phyloP scores from a whole-genome alignment of 257 asterid species.

The Agastache rugosa region DNA sequence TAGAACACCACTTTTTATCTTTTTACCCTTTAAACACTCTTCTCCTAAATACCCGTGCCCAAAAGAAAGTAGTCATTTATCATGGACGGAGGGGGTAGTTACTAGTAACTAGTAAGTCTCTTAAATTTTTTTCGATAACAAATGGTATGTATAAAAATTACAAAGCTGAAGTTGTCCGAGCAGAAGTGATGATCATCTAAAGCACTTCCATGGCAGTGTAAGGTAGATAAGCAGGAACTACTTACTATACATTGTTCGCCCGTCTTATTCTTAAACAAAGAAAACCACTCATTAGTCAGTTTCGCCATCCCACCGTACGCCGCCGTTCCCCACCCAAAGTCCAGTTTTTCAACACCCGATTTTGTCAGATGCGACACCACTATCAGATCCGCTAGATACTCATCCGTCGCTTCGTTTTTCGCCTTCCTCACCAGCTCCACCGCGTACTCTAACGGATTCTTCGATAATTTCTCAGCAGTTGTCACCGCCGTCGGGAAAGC shows the following conservation, averaged over 20 bases:
- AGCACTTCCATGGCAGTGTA: slow-evolving; percentile 59
- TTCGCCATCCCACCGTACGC: not conserved
- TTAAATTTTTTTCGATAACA: too few relatives aligned
- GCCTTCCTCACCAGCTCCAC: slow-evolving; percentile 5
- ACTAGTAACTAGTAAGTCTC: too few relatives aligned
- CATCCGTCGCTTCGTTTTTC: not conserved
- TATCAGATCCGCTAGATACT: slow-evolving; percentile 45
- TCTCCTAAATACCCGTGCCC: too few relatives aligned
- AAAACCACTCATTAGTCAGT: too few relatives aligned
- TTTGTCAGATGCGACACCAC: slow-evolving; percentile 54
- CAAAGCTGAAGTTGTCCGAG: not conserved
- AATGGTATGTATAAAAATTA: too few relatives aligned
- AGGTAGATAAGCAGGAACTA: slow-evolving; percentile 57
- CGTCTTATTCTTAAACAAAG: slow-evolving; percentile 30
- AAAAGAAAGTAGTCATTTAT: too few relatives aligned
- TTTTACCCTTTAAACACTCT: too few relatives aligned
- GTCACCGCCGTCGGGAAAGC: slow-evolving; percentile 47
- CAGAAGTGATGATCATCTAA: slow-evolving; percentile 36
- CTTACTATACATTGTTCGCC: slow-evolving; percentile 60
- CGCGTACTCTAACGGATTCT: slow-evolving; percentile 40
- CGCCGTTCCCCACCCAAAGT: slow-evolving; percentile 6
- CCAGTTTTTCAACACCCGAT: not conserved
- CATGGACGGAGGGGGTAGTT: too few relatives aligned
- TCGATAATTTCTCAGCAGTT: slow-evolving; percentile 36
- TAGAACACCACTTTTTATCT: too few relatives aligned